Evolutionary conservation across 2,329 filamentous ascomycete species (phyloP), one percentile per base, ranked within the genome.

Genomic region (Diaporthe vexans): DNA sequence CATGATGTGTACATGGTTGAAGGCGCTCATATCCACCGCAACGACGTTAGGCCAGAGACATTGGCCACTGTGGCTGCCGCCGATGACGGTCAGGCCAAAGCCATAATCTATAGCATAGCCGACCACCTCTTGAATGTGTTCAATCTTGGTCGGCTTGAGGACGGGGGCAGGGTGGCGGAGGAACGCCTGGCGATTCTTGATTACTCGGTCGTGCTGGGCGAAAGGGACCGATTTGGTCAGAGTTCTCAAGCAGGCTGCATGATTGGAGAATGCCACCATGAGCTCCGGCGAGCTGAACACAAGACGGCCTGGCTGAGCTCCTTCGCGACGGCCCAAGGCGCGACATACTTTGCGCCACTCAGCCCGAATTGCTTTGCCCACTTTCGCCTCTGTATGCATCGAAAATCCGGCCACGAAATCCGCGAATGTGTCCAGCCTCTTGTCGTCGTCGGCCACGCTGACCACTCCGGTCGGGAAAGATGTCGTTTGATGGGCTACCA

Each of bases 61-160:
- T 68, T 93, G 88, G 9, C 86, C 88, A 76, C 90, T 89, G 77
- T 93, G 91, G 19, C 91, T 84, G 0, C 91, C 91, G 9, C 89
- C 86, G 24, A 92, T 19, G 35, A 92, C 80, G 0, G 87, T 88
- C 69, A 91, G 79, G 54, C 85, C 78, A 1, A 84, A 35, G 0
- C 73, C 72, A 71, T 90, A 82, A 76, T 87, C 79, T 13, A 89
- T 48, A 77, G 90, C 89, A 91, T 89, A 92, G 78, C 54, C 78
- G 69, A 92, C 86, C 76, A 90, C 92, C 4, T 84, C 61, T 77
- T 91, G 89, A 54, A 93, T 78, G 0, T 91, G 85, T 51, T 21
- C 46, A 33, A 90, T 61, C 1, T 85, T 78, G 71, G 79, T 86
- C 13, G 90, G 91, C 74, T 80, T 82, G 17, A 88, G 48, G 40